Evolutionary conservation across 2,329 filamentous ascomycete genomes (phyloP), one percentile per base, ranked within the genome.

Genomic region (Simplicillium sp.): DNA sequence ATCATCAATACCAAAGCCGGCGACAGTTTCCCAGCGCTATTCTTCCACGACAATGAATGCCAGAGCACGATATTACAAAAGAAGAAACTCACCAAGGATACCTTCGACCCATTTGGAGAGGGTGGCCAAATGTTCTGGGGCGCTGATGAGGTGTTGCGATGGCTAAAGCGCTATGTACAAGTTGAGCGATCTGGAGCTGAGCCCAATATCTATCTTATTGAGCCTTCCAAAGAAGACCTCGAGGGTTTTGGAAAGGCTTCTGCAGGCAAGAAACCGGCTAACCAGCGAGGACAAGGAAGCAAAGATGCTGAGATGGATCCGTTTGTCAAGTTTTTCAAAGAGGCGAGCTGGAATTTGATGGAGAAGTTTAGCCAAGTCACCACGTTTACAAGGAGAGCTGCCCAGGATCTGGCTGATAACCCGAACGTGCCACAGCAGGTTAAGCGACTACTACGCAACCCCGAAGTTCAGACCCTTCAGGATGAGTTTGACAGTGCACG

Each of bases 331-430:
- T 86, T 89, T 36, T 72, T 97, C 49, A 97, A 96, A 59, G 89
- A 97, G 59, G 87, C 90, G 0, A 80, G 89, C 29, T 98, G 92
- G 92, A 96, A 87, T 49, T 81, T 98, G 42, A 77, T 98, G 66
- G 92, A 98, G 62, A 92, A 94, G 60, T 84, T 98, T 54, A 94
- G 88, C 64, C 92, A 94, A 59, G 92, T 98, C 36, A 98, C 92
- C 1, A 97, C 88, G 0, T 96, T 98, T 54, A 96, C 92, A 0
- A 71, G 89, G 42, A 77, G 90, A 45, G 94, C 94, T 0, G 92
- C 92, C 0, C 87, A 95, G 53, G 88, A 94, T 38, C 78, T 97
- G 36, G 79, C 87, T 29, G 90, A 98, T 16, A 95, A 95, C 57
- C 87, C 87, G 12, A 89, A 86, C 47, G 59, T 98, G 33, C 94